Evolutionary conservation across 2,329 filamentous ascomycete species (phyloP).

Genomic region (Arthrobotrys iridis): DNA sequence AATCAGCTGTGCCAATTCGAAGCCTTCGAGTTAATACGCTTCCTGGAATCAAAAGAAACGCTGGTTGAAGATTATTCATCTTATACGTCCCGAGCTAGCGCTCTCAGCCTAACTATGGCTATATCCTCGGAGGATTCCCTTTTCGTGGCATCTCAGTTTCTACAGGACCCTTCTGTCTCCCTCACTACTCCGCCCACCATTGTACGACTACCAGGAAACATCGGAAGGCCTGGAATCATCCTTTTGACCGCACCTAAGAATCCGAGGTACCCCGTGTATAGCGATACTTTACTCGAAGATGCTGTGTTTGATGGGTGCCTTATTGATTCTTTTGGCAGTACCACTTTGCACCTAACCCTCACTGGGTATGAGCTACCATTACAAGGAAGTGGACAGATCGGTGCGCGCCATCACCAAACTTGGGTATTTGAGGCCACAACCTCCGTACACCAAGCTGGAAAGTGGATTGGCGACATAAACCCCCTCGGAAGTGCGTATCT

Average conservation of each 20-base stretch:
- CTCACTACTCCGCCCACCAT: not conserved
- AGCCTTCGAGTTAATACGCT: slow-evolving; percentile 20
- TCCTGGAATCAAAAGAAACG: not conserved
- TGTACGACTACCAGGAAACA: slow-evolving; percentile 23
- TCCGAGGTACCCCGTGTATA: not conserved
- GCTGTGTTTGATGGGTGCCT: slow-evolving; percentile 2
- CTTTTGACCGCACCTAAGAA: not conserved
- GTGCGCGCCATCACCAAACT: not conserved
- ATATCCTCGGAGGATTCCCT: slow-evolving; percentile 32
- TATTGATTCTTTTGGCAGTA: slow-evolving; percentile 11
- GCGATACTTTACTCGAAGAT: slow-evolving; percentile 14
- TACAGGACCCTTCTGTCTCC: not conserved
- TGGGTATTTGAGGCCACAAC: slow-evolving; percentile 20
- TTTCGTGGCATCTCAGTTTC: slow-evolving; percentile 15
- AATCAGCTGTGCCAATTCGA: not conserved
- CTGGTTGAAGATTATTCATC: no score
- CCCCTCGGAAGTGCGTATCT: not conserved
- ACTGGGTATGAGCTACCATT: slow-evolving; percentile 25
- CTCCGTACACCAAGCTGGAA: slow-evolving; percentile 20
- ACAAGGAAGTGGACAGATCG: not conserved
- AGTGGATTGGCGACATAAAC: slow-evolving; percentile 33
- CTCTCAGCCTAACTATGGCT: slow-evolving; percentile 10
- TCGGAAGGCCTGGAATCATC: slow-evolving; percentile 16
- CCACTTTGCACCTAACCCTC: slow-evolving; percentile 24
- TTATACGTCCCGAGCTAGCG: not conserved